Percentiles rank a stretch among this genome's conserved stretches.
These are phyloP conservation scores for Deakozyma indianensis DNA, from an alignment of 805 yeast species.

Conservation along the genomic window DNA sequence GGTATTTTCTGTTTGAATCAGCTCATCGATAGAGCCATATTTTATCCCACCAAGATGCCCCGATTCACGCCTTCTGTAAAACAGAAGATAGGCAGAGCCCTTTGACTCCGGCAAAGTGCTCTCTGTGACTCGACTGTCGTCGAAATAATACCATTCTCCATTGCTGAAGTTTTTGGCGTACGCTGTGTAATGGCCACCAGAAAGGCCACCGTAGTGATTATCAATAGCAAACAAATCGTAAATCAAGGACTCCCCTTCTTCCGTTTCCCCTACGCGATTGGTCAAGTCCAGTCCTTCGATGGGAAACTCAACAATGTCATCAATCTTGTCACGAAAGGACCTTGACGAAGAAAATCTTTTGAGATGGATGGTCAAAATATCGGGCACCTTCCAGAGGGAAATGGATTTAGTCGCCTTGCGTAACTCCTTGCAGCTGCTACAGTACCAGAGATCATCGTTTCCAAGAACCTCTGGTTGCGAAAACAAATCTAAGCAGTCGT, in stretches of 20 bases:
- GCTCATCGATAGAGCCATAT: background rate
- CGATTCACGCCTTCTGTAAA: constrained; percentile 45
- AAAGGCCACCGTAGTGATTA: constrained; percentile 90
- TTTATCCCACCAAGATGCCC: background rate
- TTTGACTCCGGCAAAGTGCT: constrained; percentile 33
- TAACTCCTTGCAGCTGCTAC: constrained; percentile 80
- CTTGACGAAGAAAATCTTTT: constrained; percentile 79
- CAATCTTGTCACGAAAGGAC: constrained; percentile 81
- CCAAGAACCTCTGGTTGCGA: constrained; percentile 75
- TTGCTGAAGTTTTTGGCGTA: constrained; percentile 69
- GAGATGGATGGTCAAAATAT: constrained; percentile 74
- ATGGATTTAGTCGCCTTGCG: constrained; percentile 83
- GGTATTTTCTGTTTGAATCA: too few relatives aligned
- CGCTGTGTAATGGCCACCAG: constrained; percentile 96
- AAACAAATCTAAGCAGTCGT: constrained; percentile 63
- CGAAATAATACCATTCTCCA: constrained; percentile 74
- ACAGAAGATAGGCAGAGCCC: constrained; percentile 76
- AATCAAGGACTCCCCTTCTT: constrained; percentile 24
- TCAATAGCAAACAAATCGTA: constrained; percentile 89
- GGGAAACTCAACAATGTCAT: constrained; percentile 75
- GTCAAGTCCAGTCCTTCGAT: constrained; percentile 65
- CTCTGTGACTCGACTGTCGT: constrained; percentile 63
- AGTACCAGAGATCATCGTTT: constrained; percentile 84
- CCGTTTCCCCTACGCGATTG: constrained; percentile 29
- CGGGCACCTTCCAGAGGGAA: constrained; percentile 90